Base-by-base conservation (phyloP, 2,329 filamentous ascomycete species). In the Sphaceloma murrayae region DNA sequence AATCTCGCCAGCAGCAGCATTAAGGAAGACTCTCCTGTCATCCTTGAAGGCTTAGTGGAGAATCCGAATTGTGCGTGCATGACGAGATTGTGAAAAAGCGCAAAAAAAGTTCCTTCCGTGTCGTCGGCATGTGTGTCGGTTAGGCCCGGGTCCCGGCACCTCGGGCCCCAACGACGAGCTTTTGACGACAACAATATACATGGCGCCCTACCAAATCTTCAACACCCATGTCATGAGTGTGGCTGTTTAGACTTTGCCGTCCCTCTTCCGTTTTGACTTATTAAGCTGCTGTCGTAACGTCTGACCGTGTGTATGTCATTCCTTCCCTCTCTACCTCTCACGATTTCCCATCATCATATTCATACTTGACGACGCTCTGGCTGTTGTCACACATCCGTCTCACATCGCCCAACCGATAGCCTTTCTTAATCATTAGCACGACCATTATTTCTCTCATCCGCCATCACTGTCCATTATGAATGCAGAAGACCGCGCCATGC, bases 401-500 rank as follows among this genome's bases (percentile, higher is more conserved):
- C n/a, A n/a, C n/a, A n/a, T n/a, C n/a, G n/a, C n/a, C n/a, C n/a
- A n/a, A n/a, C n/a, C n/a, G n/a, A n/a, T n/a, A n/a, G n/a, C n/a
- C n/a, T n/a, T n/a, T n/a, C n/a, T n/a, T n/a, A n/a, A n/a, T n/a
- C n/a, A n/a, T n/a, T n/a, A n/a, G n/a, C n/a, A n/a, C n/a, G n/a
- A n/a, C n/a, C n/a, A n/a, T n/a, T 2, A 38, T 10, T 14, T 13
- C 8, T 14, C 34, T 8, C 19, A 38, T 38, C 4, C 3, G 18
- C 18, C 9, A 17, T 11, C 34, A 30, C 9, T 32, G 16, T 13
- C 22, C 36, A 52, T 21, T 21, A 67, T 73, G 63, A 67, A 78
- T 58, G 63, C 67, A 49, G 63, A 75, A 53, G 76, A 80, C 57
- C 66, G 65, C 48, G 68, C 73, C 50, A 59, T 80, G 54, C 59